phyloP scores from a whole-genome alignment of 495 filamentous ascomycete species.

The Cercophora samala region DNA sequence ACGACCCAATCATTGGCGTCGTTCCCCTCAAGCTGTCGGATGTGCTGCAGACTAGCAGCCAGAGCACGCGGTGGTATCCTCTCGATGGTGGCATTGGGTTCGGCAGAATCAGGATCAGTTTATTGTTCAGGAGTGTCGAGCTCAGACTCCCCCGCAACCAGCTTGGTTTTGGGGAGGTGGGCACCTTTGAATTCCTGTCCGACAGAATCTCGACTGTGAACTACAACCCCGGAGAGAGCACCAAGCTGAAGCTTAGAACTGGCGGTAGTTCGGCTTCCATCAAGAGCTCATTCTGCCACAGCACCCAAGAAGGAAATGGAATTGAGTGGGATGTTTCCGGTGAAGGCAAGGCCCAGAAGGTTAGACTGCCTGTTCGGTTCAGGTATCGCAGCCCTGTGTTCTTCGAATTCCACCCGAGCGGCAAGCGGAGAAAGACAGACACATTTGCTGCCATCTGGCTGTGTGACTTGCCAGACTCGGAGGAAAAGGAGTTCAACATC shows the following conservation, averaged over 20 bases:
- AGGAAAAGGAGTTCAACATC: conserved; percentile 70
- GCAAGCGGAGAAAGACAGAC: conserved; percentile 61
- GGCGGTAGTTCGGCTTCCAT: conserved; percentile 79
- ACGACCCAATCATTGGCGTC: conserved; percentile 91
- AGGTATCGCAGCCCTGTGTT: conserved; percentile 85
- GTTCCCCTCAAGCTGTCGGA: conserved; percentile 85
- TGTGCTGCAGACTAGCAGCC: conserved; percentile 77
- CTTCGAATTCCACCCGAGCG: conserved; percentile 73
- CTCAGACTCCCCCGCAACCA: conserved; percentile 74
- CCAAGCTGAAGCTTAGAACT: conserved; percentile 79
- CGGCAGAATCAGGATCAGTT: conserved; percentile 82
- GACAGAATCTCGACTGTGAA: conserved; percentile 57
- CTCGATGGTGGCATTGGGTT: conserved; percentile 68
- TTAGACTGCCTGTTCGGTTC: conserved; percentile 83
- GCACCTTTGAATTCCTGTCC: conserved; percentile 81
- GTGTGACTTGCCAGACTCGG: conserved; percentile 75
- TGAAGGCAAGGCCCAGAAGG: conserved; percentile 45
- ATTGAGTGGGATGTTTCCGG: conserved; percentile 66
- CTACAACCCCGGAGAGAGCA: conserved; percentile 59
- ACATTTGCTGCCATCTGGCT: conserved; percentile 83
- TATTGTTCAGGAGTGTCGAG: conserved; percentile 84
- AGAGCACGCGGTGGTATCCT: conserved; percentile 62
- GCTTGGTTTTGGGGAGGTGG: conserved; percentile 84
- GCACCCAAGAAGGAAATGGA: conserved; percentile 55
- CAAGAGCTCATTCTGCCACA: conserved; percentile 52